Percentiles rank a stretch among this genome's conserved stretches.
Conservation (phyloP, 192 early-diverging fungal species). For the Podila epicladia region DNA sequence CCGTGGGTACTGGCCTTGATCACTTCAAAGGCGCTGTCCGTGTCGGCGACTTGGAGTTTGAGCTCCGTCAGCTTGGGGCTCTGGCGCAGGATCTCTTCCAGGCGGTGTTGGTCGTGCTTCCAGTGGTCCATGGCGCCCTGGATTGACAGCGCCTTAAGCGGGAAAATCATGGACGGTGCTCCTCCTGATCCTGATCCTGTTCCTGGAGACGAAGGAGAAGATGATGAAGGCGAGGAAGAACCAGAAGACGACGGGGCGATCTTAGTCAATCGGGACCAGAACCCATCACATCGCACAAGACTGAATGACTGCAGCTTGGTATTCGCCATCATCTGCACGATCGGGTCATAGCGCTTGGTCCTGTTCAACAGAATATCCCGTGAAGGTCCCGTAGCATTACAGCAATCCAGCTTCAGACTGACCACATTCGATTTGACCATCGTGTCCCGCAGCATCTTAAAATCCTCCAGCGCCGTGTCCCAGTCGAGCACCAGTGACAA, state of each 20-base stretch:
- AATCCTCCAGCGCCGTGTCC: slow-evolving; percentile 8
- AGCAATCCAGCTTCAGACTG: slow-evolving; percentile 11
- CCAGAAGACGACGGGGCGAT: background rate
- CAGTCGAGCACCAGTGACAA: slow-evolving; percentile 14
- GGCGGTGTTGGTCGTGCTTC: slow-evolving; percentile 18
- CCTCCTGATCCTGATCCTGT: too few relatives aligned
- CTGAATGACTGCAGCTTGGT: slow-evolving; percentile 3
- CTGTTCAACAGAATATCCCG: background rate
- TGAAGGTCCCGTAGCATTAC: background rate
- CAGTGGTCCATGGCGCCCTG: slow-evolving; percentile 23
- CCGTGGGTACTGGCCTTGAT: slow-evolving; percentile 9
- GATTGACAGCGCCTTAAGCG: slow-evolving; percentile 16
- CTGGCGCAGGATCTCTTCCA: slow-evolving; percentile 16
- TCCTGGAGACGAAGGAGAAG: background rate
- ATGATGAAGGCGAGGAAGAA: background rate
- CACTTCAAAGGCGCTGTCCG: slow-evolving; percentile 18
- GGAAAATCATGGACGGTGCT: background rate
- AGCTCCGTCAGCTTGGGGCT: slow-evolving; percentile 12
- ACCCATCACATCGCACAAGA: slow-evolving; percentile 17
- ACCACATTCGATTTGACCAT: slow-evolving; percentile 9
- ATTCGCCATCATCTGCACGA: background rate
- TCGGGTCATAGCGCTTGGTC: background rate
- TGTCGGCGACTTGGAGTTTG: slow-evolving; percentile 12
- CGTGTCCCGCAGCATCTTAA: slow-evolving; percentile 18
- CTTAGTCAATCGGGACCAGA: slow-evolving; percentile 26